These are phyloP conservation scores for Suhomyces vadensis DNA, from an alignment of 805 yeast genomes.

Conservation along the genomic window DNA sequence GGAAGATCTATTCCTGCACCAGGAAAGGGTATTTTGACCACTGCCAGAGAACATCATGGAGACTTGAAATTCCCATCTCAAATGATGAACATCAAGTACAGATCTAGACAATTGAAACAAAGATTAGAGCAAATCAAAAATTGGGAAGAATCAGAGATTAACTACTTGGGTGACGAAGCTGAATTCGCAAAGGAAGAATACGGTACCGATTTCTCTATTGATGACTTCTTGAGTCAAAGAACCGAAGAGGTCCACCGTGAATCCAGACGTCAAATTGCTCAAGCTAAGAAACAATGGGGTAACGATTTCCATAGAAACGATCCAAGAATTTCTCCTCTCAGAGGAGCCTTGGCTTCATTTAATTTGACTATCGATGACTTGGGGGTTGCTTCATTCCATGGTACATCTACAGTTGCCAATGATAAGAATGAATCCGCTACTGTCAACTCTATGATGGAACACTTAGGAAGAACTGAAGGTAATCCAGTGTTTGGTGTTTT, in stretches of 20 bases:
- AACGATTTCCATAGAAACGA: slow-evolving; percentile 89
- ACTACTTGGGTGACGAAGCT: slow-evolving; percentile 69
- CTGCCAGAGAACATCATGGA: slow-evolving; percentile 92
- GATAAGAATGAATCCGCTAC: slow-evolving; percentile 97
- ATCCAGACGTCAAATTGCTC: slow-evolving; percentile 78
- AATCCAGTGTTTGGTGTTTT: slow-evolving; percentile 97
- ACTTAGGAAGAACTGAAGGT: slow-evolving; percentile 95
- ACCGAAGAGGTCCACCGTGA: slow-evolving; percentile 84
- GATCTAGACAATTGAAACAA: slow-evolving; percentile 83
- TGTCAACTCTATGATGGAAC: slow-evolving; percentile 87
- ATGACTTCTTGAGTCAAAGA: slow-evolving; percentile 71
- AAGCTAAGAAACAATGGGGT: slow-evolving; percentile 93
- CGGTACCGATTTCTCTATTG: slow-evolving; percentile 46
- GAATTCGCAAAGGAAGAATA: slow-evolving; percentile 53
- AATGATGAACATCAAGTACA: slow-evolving; percentile 85
- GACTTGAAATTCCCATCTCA: slow-evolving; percentile 76
- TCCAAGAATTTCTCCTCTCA: slow-evolving; percentile 92
- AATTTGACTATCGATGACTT: slow-evolving; percentile 92
- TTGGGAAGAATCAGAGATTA: slow-evolving; percentile 85
- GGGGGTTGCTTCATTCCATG: slow-evolving; percentile 98
- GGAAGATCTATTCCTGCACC: slow-evolving; percentile 99
- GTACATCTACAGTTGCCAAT: slow-evolving; percentile 97
- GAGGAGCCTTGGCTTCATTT: slow-evolving; percentile 95
- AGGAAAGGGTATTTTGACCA: slow-evolving; percentile 98
- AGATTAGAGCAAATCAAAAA: slow-evolving; percentile 74